Percentiles rank a stretch among this genome's conserved stretches.
phyloP scores from a whole-genome alignment of 1,139 yeast species.

The Zygotorulaspora mrakii region DNA sequence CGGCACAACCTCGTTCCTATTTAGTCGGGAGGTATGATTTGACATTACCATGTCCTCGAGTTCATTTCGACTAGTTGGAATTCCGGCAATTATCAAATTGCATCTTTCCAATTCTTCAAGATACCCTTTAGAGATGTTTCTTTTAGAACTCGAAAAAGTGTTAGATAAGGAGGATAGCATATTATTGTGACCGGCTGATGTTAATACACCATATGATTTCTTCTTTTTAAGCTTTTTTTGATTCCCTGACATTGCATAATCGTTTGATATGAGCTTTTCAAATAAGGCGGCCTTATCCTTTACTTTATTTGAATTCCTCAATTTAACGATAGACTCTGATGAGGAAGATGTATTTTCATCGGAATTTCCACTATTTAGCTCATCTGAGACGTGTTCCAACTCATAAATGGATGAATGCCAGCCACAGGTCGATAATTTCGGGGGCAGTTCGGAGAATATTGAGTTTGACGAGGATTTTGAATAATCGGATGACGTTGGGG shows the following conservation, averaged over 20 bases:
- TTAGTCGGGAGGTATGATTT: background rate
- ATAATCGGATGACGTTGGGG: slow-evolving; percentile 25
- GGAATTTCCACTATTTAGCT: slow-evolving; percentile 7
- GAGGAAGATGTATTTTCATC: slow-evolving; percentile 15
- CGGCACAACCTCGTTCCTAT: slow-evolving; percentile 1
- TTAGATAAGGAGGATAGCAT: slow-evolving; percentile 3
- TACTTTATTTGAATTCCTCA: slow-evolving; percentile 33
- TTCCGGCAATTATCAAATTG: slow-evolving; percentile 9
- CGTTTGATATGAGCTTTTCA: slow-evolving; percentile 28
- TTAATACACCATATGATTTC: slow-evolving; percentile 13
- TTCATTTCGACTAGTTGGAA: background rate
- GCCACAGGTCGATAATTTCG: slow-evolving; percentile 23
- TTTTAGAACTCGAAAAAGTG: slow-evolving; percentile 6
- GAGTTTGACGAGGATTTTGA: slow-evolving; percentile 31
- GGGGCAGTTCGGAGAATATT: slow-evolving; percentile 27
- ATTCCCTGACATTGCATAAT: slow-evolving; percentile 7
- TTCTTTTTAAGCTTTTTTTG: slow-evolving; percentile 12
- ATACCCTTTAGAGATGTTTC: slow-evolving; percentile 20
- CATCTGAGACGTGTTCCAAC: slow-evolving; percentile 18
- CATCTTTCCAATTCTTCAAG: slow-evolving; percentile 21
- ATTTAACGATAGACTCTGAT: slow-evolving; percentile 24
- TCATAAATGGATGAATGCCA: slow-evolving; percentile 28
- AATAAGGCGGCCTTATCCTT: slow-evolving; percentile 34
- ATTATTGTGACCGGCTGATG: background rate
- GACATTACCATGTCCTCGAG: slow-evolving; percentile 1